Evolutionary conservation across 1,284 basidiomycete genomes (phyloP).

Genomic region (Neotropicomus parvogracilis): DNA sequence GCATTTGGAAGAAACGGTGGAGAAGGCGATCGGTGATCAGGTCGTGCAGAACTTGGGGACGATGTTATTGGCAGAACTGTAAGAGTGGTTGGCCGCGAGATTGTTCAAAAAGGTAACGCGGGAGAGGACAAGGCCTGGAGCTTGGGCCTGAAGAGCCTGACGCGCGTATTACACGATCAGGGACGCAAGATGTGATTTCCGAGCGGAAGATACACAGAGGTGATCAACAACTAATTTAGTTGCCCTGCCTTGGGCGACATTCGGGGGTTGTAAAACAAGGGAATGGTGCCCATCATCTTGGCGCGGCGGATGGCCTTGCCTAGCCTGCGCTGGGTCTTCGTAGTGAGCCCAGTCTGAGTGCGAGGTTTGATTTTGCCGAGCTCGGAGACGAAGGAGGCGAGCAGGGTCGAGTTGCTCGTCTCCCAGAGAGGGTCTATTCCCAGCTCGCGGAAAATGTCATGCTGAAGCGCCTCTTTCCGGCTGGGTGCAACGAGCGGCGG

Average conservation of each 20-base stretch:
- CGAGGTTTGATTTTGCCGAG: slow-evolving; percentile 85
- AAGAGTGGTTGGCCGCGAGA: slow-evolving; percentile 19
- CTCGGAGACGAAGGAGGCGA: slow-evolving; percentile 68
- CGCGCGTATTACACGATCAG: slow-evolving; percentile 13
- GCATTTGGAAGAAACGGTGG: slow-evolving; percentile 94
- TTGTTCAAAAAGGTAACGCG: not conserved
- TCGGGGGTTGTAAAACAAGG: slow-evolving; percentile 51
- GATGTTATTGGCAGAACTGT: slow-evolving; percentile 86
- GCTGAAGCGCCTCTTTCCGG: slow-evolving; percentile 43
- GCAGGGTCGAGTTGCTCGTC: slow-evolving; percentile 63
- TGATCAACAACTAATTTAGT: slow-evolving; percentile 1
- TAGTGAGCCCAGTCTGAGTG: slow-evolving; percentile 71
- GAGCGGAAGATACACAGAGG: not conserved
- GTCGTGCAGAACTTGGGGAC: slow-evolving; percentile 92
- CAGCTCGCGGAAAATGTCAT: slow-evolving; percentile 70
- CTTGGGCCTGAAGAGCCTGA: not conserved
- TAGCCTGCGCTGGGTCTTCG: slow-evolving; percentile 76
- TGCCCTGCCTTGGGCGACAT: slow-evolving; percentile 24
- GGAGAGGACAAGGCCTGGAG: not conserved
- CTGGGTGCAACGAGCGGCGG: slow-evolving; percentile 49
- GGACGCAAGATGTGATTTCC: slow-evolving; percentile 3
- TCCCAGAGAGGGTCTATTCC: slow-evolving; percentile 67
- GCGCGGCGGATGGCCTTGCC: slow-evolving; percentile 90
- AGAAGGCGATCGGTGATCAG: slow-evolving; percentile 93
- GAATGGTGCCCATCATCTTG: slow-evolving; percentile 89